These are phyloP conservation scores for Candida palmyrensis DNA, from an alignment of 805 yeast genomes.

Conservation along the genomic window DNA sequence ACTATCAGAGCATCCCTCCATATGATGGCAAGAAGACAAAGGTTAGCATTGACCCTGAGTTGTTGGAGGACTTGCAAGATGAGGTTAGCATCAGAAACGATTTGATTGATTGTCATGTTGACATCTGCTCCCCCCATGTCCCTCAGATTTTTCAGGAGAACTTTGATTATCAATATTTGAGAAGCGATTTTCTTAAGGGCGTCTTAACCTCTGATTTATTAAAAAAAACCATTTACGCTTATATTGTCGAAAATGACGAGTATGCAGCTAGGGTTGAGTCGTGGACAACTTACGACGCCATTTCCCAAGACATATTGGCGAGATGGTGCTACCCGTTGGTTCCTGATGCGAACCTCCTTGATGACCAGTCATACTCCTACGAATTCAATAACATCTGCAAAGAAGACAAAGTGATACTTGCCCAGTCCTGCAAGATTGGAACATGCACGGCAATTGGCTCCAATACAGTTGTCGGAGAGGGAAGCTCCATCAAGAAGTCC, in stretches of 20 bases:
- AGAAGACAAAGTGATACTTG: slow-evolving; percentile 81
- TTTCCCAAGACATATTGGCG: slow-evolving; percentile 82
- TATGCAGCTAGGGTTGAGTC: slow-evolving; percentile 96
- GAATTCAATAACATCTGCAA: slow-evolving; percentile 85
- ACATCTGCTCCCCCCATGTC: slow-evolving; percentile 89
- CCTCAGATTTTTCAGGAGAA: slow-evolving; percentile 95
- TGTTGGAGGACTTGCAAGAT: slow-evolving; percentile 63
- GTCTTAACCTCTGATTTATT: slow-evolving; percentile 85
- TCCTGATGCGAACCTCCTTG: slow-evolving; percentile 76
- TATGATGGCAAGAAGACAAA: slow-evolving; percentile 27
- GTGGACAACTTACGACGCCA: slow-evolving; percentile 88
- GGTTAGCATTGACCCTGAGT: slow-evolving; percentile 75
- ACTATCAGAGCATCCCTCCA: slow-evolving; percentile 75
- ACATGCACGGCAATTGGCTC: slow-evolving; percentile 80
- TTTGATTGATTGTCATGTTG: slow-evolving; percentile 93
- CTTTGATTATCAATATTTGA: slow-evolving; percentile 84
- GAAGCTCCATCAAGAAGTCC: slow-evolving; percentile 58
- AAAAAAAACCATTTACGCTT: slow-evolving; percentile 87
- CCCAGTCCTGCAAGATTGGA: slow-evolving; percentile 87
- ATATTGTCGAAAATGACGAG: slow-evolving; percentile 64
- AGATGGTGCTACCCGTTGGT: slow-evolving; percentile 92
- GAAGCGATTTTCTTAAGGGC: slow-evolving; percentile 87
- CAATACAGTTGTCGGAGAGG: slow-evolving; percentile 70
- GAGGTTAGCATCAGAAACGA: slow-evolving; percentile 85
- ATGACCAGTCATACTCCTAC: slow-evolving; percentile 69